Base-by-base conservation (phyloP, 2,329 filamentous ascomycete genomes). In the Hymenoscyphus occultus region DNA sequence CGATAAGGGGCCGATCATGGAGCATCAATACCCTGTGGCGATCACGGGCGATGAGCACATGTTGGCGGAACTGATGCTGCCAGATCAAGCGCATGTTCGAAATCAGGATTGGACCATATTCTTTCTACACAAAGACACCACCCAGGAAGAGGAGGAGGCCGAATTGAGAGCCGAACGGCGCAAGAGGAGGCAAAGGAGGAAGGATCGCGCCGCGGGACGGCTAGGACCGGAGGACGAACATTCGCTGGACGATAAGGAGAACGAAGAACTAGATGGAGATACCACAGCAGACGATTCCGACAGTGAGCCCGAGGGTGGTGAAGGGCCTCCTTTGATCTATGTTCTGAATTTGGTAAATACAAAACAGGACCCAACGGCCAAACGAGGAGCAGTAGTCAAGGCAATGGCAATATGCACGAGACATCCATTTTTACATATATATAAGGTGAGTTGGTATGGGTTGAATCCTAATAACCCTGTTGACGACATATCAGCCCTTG, bases 91-190 rank as follows among this genome's bases (percentile, higher is more conserved):
- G 28, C 95, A 99, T 79, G 88, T 95, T 67, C 87, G 95, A 48
- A 94, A 91, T 74, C 93, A 98, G 78, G 95, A 99, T 77, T 99
- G 95, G 95, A 99, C 95, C 54, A 97, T 98, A 63, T 99, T 99
- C 81, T 99, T 99, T 76, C 77, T 99, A 64, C 95, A 99, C 80
- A 98, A 98, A 77, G 95, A 99, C 76, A 91, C 89, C 3, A 93
- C 87, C 66, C 87, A 90, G 60, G 83, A 91, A 66, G 91, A 94
- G 64, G 93, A 96, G 66, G 90, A 93, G 39, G 85, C 88, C 64
- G 90, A 92, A 71, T 82, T 82, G 48, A 88, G 84, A 69, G 80
- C 83, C 73, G 81, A 82, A 70, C 79, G 83, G 72, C 81, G 76
- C 63, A 80, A 78, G 70, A 78, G 78, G 74, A 82, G 86, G 64